phyloP scores from a whole-genome alignment of 768 basidiomycete species.

The Plicaturopsis crispa region DNA sequence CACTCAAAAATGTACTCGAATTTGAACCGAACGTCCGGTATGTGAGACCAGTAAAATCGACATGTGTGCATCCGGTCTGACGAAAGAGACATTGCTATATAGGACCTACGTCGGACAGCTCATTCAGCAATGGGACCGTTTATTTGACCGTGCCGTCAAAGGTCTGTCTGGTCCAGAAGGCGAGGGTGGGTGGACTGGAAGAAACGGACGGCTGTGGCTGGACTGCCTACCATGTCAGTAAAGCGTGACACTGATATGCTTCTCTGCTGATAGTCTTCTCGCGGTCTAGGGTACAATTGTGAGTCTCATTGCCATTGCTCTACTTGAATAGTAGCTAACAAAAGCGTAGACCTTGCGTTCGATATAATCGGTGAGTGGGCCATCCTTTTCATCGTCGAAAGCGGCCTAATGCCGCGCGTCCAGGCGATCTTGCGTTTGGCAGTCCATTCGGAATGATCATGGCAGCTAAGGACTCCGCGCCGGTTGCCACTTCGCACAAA shows the following conservation, averaged over 20 bases:
- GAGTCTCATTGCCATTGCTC: too few species aligned
- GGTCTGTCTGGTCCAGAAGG: slow-evolving; percentile 52
- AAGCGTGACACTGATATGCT: not conserved
- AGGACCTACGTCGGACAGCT: slow-evolving; percentile 53
- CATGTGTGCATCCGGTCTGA: too few species aligned
- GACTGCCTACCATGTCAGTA: slow-evolving; percentile 66
- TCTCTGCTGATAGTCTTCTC: slow-evolving; percentile 5
- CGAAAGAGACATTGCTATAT: too few species aligned
- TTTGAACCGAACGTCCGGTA: slow-evolving; percentile 74
- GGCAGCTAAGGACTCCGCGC: slow-evolving; percentile 63
- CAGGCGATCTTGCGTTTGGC: slow-evolving; percentile 74
- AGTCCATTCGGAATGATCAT: slow-evolving; percentile 85
- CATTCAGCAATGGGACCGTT: slow-evolving; percentile 68
- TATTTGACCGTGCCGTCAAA: slow-evolving; percentile 48
- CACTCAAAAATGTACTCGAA: slow-evolving; percentile 77
- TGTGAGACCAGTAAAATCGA: too few species aligned
- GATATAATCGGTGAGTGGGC: slow-evolving; percentile 63
- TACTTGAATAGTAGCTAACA: too few species aligned
- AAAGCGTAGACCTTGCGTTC: slow-evolving; percentile 43
- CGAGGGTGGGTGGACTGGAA: slow-evolving; percentile 54
- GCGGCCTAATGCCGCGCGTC: not conserved
- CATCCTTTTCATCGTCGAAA: too few species aligned
- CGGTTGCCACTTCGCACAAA: slow-evolving; percentile 52
- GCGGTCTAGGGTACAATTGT: slow-evolving; percentile 43
- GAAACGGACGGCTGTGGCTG: slow-evolving; percentile 60